A percentile compares a stretch with the other conserved stretches of the same genome.
phyloP scores from a whole-genome alignment of 2,329 filamentous ascomycete genomes.

The Coleophoma cylindrospora region DNA sequence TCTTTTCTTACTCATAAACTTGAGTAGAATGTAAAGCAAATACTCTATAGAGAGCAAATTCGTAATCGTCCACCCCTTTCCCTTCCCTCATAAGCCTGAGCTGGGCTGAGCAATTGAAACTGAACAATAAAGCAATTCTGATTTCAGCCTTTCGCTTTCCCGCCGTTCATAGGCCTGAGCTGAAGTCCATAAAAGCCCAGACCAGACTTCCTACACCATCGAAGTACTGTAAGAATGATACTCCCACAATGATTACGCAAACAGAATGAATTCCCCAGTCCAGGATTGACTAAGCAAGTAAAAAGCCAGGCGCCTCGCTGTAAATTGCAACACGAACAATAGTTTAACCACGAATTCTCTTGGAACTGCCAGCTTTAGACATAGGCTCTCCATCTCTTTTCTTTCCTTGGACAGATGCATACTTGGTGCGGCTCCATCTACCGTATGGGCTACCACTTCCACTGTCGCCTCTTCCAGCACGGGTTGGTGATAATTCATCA shows the following conservation, averaged over 20 bases:
- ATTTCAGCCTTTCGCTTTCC: no score
- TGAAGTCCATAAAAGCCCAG: no score
- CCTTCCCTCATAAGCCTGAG: no score
- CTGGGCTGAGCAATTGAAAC: no score
- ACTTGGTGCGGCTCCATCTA: constrained; percentile 40
- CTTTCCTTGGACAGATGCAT: constrained; percentile 29
- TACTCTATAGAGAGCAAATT: no score
- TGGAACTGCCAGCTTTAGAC: constrained; percentile 26
- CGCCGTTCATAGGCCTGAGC: no score
- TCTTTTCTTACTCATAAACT: no score
- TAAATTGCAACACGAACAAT: not conserved
- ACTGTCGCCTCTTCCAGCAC: constrained; percentile 4
- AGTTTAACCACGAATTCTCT: constrained; percentile 28
- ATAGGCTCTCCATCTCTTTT: constrained; percentile 38
- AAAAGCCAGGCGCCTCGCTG: not conserved
- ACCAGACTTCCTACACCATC: no score
- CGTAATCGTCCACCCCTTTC: no score
- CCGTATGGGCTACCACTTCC: constrained; percentile 48
- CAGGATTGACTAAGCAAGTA: not conserved
- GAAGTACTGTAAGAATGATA: no score
- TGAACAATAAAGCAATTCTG: no score
- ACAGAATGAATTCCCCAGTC: not conserved
- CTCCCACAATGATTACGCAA: not conserved
- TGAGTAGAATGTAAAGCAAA: no score
- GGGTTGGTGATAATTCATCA: constrained; percentile 21